Evolutionary conservation across 305 asterid genomes (phyloP).

Genomic region (Fraxinus albicans): DNA sequence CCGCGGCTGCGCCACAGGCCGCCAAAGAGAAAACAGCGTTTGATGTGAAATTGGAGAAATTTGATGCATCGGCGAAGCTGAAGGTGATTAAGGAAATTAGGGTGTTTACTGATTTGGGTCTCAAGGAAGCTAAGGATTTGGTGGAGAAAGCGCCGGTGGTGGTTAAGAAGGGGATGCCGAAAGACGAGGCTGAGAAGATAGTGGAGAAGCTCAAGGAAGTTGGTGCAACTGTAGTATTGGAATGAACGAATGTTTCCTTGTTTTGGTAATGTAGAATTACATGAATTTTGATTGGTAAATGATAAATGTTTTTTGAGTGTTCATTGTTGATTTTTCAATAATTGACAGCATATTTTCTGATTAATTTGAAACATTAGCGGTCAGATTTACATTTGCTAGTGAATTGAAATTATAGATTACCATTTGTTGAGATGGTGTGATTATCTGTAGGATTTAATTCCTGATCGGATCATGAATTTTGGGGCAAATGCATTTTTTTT

Average conservation of each 20-base stretch:
- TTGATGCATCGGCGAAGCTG: conserved; percentile 47
- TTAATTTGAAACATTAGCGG: not conserved
- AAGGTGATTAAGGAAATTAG: conserved; percentile 72
- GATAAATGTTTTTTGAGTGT: not conserved
- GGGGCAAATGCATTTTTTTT: not conserved
- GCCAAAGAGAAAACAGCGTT: conserved; percentile 54
- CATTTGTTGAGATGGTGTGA: not conserved
- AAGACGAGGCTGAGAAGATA: conserved; percentile 69
- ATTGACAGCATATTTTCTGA: not conserved
- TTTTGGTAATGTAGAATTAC: conserved; percentile 7
- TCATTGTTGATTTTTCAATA: not conserved
- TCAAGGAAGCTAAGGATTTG: conserved; percentile 84
- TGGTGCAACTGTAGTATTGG: conserved; percentile 71
- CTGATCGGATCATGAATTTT: not conserved
- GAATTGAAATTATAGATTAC: no score
- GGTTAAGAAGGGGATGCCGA: conserved; percentile 66
- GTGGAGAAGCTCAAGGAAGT: conserved; percentile 74
- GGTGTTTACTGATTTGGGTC: conserved; percentile 65
- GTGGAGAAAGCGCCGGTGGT: conserved; percentile 77
- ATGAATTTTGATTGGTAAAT: not conserved
- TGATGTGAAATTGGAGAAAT: conserved; percentile 47
- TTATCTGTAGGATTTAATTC: not conserved
- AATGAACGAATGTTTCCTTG: conserved; percentile 31
- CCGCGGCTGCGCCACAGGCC: conserved; percentile 27
- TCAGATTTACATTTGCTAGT: not conserved